These are phyloP conservation scores for Thermomyces lanuginosus DNA, from an alignment of 2,329 filamentous ascomycete species.

Conservation along the genomic window DNA sequence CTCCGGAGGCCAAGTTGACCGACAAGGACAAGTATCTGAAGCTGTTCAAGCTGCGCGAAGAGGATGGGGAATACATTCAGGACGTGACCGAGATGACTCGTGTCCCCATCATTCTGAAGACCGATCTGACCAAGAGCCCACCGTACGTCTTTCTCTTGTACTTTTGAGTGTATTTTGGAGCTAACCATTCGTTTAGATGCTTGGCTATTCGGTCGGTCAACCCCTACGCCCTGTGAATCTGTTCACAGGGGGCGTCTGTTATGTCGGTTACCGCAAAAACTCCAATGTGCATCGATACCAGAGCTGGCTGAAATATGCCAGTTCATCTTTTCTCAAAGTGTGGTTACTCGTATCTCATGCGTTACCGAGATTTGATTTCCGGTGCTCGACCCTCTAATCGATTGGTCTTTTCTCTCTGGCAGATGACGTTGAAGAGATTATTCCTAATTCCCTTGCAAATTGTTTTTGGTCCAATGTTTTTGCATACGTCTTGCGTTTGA, in stretches of 20 bases:
- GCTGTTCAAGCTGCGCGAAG: conserved; percentile 76
- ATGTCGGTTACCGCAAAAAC: too few species aligned
- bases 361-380: conserved; percentile 4
- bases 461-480: too few species aligned
- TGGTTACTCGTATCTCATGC: too few species aligned
- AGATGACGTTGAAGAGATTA: too few species aligned
- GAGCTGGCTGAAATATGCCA: too few species aligned
- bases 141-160: conserved; percentile 55
- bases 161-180: conserved; percentile 2
- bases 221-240: conserved; percentile 33
- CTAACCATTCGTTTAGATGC: conserved; percentile 22
- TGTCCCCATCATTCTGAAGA: conserved; percentile 96
- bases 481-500: too few species aligned
- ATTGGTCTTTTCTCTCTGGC: conserved; percentile 3
- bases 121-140: conserved; percentile 94
- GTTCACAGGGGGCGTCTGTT: not conserved
- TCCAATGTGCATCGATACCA: too few species aligned
- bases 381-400: conserved; percentile 1
- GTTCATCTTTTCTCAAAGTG: too few species aligned
- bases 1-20: conserved; percentile 60
- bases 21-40: conserved; percentile 95
- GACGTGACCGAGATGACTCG: conserved; percentile 96
- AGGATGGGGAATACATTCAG: conserved; percentile 91
- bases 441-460: too few species aligned
- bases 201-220: conserved; percentile 37